Evolutionary conservation across 1,139 yeast species (phyloP).

Genomic region (Taiozyma onychis): DNA sequence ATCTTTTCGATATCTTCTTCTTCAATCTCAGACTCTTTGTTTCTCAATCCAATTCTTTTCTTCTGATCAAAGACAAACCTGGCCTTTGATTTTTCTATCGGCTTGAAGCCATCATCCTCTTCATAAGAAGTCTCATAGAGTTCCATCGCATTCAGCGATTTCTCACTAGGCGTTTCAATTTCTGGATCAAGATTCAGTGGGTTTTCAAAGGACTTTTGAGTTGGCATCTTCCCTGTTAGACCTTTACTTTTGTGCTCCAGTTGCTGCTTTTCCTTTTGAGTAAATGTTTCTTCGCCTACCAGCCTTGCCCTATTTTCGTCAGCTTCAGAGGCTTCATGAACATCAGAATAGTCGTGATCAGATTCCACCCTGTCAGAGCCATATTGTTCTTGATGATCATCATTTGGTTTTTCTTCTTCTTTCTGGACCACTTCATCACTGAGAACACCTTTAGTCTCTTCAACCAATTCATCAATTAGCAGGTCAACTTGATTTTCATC

Average conservation of each 20-base stretch:
- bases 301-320: not conserved
- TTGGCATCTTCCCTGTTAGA: not conserved
- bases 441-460: not conserved
- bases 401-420: not conserved
- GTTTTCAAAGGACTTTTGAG: not conserved
- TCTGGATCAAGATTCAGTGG: not conserved
- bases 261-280: not conserved
- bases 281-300: too few relatives aligned
- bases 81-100: not conserved
- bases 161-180: not conserved
- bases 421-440: not conserved
- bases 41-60: not conserved
- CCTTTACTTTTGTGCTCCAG: not conserved
- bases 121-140: not conserved
- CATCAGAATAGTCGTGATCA: not conserved
- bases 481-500: not conserved
- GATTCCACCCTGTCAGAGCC: not conserved
- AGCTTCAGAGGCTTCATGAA: not conserved
- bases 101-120: not conserved
- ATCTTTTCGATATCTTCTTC: slow-evolving; percentile 4
- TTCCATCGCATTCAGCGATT: not conserved
- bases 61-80: not conserved
- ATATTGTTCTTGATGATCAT: not conserved
- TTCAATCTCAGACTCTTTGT: not conserved
- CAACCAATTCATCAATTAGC: not conserved